These are phyloP conservation scores for Candida dubliniensis DNA, from an alignment of 1,139 yeast species.

Conservation along the genomic window DNA sequence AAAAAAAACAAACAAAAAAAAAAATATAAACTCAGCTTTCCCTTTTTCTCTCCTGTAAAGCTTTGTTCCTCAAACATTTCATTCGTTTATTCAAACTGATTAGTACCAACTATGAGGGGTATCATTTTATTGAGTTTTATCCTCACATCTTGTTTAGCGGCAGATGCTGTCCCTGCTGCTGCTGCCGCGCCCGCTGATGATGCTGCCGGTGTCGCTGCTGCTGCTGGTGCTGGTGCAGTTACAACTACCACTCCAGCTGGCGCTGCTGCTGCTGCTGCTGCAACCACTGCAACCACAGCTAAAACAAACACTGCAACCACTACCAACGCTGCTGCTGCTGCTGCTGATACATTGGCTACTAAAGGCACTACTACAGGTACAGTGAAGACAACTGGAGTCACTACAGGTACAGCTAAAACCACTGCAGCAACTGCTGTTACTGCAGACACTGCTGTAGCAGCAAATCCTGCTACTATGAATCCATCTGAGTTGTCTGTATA, in stretches of 20 bases:
- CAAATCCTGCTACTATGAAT: conserved; percentile 16
- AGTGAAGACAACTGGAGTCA: conserved; percentile 7
- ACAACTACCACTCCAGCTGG: conserved; percentile 15
- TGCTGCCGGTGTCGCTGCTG: conserved; percentile 14
- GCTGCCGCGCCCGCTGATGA: conserved; percentile 16
- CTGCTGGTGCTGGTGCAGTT: conserved; percentile 13
- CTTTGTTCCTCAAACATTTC: background rate
- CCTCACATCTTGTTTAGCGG: conserved; percentile 7
- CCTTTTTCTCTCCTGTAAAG: background rate
- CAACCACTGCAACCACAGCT: conserved; percentile 13
- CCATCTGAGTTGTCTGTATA: conserved; percentile 14
- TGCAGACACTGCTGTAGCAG: background rate
- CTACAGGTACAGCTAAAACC: conserved; percentile 8
- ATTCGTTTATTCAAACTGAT: conserved; percentile 2
- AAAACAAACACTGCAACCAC: conserved; percentile 11
- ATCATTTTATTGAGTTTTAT: conserved; percentile 6
- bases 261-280: conserved; percentile 14
- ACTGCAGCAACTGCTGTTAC: conserved; percentile 3
- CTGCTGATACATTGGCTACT: conserved; percentile 2
- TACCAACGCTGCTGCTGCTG: conserved; percentile 3
- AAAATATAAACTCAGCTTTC: background rate
- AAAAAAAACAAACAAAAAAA: background rate
- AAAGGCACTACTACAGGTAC: conserved; percentile 9
- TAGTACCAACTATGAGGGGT: conserved; percentile 2
- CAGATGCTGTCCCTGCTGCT: conserved; percentile 14